Conservation (phyloP, 768 basidiomycete species). For the Hemileccinum impolitum region DNA sequence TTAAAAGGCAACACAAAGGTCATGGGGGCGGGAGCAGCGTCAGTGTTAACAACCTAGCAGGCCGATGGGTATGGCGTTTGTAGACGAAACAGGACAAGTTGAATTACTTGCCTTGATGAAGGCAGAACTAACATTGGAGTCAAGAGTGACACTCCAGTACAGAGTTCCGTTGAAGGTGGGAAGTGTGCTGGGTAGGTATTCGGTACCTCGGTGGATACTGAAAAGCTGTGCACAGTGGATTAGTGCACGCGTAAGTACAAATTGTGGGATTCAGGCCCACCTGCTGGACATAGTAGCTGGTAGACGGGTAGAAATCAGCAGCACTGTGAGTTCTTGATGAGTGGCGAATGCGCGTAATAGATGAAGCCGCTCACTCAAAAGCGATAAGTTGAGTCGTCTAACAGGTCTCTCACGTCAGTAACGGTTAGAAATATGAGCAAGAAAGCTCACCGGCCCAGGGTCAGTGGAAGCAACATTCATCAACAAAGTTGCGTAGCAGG, state of each 20-base stretch:
- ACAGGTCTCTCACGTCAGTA: neutral
- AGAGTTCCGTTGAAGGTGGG: conserved; percentile 46
- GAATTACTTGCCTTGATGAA: conserved; percentile 50
- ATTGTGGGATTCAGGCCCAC: conserved; percentile 24
- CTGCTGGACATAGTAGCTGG: conserved; percentile 59
- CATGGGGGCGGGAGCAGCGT: conserved; percentile 34
- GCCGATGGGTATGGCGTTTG: neutral
- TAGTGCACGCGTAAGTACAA: neutral
- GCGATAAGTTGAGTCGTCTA: conserved; percentile 52
- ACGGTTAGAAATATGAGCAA: conserved; percentile 17
- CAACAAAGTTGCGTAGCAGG: conserved; percentile 61
- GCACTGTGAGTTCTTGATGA: conserved; percentile 34
- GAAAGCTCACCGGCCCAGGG: conserved; percentile 33
- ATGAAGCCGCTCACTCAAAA: conserved; percentile 46
- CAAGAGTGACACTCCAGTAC: conserved; percentile 56
- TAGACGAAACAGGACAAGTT: neutral
- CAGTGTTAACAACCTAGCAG: conserved; percentile 52
- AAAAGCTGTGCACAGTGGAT: conserved; percentile 43
- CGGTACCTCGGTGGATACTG: conserved; percentile 55
- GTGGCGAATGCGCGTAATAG: neutral
- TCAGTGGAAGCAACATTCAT: conserved; percentile 40
- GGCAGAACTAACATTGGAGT: conserved; percentile 26
- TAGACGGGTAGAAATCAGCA: conserved; percentile 49
- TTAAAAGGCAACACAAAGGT: conserved; percentile 52
- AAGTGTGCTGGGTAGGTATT: conserved; percentile 59